These are phyloP conservation scores for Aleurites moluccanus DNA, from an alignment of 441 rosid species.

Conservation along the genomic window DNA sequence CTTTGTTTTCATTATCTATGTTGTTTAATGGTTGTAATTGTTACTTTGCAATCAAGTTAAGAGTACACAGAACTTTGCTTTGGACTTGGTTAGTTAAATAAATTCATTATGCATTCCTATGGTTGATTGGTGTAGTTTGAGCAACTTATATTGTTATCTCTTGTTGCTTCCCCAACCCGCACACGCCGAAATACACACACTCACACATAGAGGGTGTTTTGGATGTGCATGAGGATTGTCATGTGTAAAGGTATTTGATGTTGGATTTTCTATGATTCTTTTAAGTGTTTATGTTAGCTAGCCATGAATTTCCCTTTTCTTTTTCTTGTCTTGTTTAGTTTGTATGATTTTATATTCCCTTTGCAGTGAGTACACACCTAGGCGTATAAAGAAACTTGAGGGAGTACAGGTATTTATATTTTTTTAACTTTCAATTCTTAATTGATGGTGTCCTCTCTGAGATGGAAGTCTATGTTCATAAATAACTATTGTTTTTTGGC, in stretches of 20 bases:
- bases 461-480: slow-evolving; percentile 8
- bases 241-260: no score
- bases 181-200: background rate
- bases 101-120: background rate
- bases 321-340: slow-evolving; percentile 14
- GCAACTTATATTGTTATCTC: background rate
- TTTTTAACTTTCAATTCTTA: slow-evolving; percentile 18
- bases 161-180: background rate
- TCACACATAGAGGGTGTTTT: background rate
- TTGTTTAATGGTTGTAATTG: background rate
- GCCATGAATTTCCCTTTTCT: background rate
- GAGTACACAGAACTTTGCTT: background rate
- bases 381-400: slow-evolving; percentile 83
- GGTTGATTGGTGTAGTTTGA: background rate
- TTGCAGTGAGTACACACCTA: slow-evolving; percentile 90
- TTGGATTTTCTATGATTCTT: no score
- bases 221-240: background rate
- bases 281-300: background rate
- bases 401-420: slow-evolving; percentile 60
- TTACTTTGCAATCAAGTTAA: background rate
- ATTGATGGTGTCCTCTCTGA: slow-evolving; percentile 23
- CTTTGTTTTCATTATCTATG: no score
- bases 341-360: slow-evolving; percentile 21
- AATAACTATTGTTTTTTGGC: slow-evolving; percentile 24
- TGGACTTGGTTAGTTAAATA: background rate